A percentile compares a stretch with the other conserved stretches of the same genome.
phyloP scores from a whole-genome alignment of 805 yeast species.

The Pichia occidentalis region DNA sequence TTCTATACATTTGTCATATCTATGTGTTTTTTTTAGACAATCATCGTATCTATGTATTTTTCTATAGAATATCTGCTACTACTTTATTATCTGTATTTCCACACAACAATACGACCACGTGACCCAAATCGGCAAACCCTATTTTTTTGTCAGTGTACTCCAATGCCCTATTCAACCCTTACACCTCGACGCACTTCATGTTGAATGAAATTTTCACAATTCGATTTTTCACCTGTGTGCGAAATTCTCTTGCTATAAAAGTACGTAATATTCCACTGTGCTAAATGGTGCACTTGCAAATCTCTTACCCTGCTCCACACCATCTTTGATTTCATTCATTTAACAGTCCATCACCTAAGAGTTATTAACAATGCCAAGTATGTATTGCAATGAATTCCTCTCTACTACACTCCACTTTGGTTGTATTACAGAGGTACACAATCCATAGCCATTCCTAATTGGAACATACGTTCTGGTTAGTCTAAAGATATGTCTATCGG shows the following conservation, averaged over 20 bases:
- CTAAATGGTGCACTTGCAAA: too few relatives aligned
- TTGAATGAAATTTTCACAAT: not conserved
- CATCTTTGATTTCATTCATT: not conserved
- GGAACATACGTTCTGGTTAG: not conserved
- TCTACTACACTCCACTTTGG: not conserved
- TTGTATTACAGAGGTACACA: too few relatives aligned
- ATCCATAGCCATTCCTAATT: slow-evolving; percentile 7
- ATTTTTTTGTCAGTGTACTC: too few relatives aligned
- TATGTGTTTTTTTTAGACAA: too few relatives aligned
- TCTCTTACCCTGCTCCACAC: too few relatives aligned
- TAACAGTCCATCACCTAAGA: slow-evolving; percentile 1
- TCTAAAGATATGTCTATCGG: slow-evolving; percentile 9
- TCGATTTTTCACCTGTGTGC: too few relatives aligned
- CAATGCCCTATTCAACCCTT: not conserved
- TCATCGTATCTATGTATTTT: too few relatives aligned
- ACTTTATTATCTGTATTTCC: not conserved
- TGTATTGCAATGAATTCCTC: slow-evolving; percentile 11
- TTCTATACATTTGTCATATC: too few relatives aligned
- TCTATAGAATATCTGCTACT: too few relatives aligned
- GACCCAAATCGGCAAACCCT: too few relatives aligned
- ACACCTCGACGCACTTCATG: not conserved
- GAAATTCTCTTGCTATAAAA: too few relatives aligned
- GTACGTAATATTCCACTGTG: not conserved
- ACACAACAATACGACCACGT: too few relatives aligned
- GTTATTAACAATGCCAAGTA: slow-evolving; percentile 26